A percentile compares a stretch with the other conserved stretches of the same genome.
Evolutionary conservation across 2,329 filamentous ascomycete species (phyloP).

Genomic region (Aspergillus melleus): DNA sequence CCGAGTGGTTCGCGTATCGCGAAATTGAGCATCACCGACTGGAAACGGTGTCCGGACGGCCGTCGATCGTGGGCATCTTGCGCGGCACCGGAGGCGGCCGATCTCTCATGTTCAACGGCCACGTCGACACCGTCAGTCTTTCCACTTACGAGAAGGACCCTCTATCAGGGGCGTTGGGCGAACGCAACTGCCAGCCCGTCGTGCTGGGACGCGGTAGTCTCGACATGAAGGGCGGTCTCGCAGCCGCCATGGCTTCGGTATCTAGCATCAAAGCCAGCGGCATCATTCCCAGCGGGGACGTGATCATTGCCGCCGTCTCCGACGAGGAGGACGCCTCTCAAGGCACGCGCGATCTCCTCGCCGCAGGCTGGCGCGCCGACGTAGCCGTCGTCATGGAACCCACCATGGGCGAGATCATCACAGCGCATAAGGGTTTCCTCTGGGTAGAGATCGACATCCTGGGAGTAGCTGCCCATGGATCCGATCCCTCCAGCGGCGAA

Average conservation of each 20-base stretch:
- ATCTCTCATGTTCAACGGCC: slow-evolving; percentile 55
- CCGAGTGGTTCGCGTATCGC: slow-evolving; percentile 53
- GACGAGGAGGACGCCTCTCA: slow-evolving; percentile 55
- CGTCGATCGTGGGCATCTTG: slow-evolving; percentile 52
- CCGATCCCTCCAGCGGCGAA: slow-evolving; percentile 44
- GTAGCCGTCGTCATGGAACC: slow-evolving; percentile 54
- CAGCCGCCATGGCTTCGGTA: slow-evolving; percentile 48
- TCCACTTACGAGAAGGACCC: slow-evolving; percentile 50
- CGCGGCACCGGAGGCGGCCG: slow-evolving; percentile 51
- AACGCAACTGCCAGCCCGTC: slow-evolving; percentile 33
- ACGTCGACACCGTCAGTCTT: slow-evolving; percentile 55
- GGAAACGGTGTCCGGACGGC: slow-evolving; percentile 48
- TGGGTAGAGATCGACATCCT: slow-evolving; percentile 37
- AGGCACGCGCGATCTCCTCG: slow-evolving; percentile 53
- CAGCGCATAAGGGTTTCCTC: slow-evolving; percentile 54
- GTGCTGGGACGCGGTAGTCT: slow-evolving; percentile 50
- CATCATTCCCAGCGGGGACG: slow-evolving; percentile 44
- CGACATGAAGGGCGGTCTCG: slow-evolving; percentile 56
- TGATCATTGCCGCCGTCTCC: slow-evolving; percentile 55
- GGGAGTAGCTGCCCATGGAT: slow-evolving; percentile 39
- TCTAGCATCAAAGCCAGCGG: slow-evolving; percentile 37
- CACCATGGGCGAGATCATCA: slow-evolving; percentile 44
- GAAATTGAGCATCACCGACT: slow-evolving; percentile 54
- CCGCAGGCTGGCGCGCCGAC: slow-evolving; percentile 55
- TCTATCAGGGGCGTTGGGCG: slow-evolving; percentile 41